Evolutionary conservation across 352 stramenopile genomes (phyloP).

Genomic region (Salisapilia sapeloensis): DNA sequence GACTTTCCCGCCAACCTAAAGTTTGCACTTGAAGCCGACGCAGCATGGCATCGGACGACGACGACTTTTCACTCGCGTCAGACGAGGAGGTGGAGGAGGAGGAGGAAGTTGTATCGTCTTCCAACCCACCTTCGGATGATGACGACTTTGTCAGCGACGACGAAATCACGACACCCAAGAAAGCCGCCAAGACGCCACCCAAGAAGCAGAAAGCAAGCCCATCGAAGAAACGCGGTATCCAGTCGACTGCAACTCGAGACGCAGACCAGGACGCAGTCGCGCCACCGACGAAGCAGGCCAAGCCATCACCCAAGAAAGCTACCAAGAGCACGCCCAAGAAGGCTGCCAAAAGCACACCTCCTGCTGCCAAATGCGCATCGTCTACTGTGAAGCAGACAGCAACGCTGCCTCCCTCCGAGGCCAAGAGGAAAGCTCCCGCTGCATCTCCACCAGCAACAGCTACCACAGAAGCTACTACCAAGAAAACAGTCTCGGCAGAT

Average conservation of each 20-base stretch:
- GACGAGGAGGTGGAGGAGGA: conserved; percentile 17
- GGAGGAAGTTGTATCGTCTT: conserved; percentile 17
- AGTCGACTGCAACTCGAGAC: too few relatives aligned
- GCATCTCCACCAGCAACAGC: conserved; percentile 1
- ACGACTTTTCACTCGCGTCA: conserved; percentile 47
- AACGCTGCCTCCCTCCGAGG: conserved; percentile 2
- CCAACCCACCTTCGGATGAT: conserved; percentile 6
- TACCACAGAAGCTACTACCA: conserved; percentile 6
- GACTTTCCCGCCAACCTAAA: too few relatives aligned
- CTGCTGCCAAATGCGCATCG: conserved; percentile 2
- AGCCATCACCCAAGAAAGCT: too few relatives aligned
- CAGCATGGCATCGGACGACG: too few relatives aligned
- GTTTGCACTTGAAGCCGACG: too few relatives aligned
- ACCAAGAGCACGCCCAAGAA: too few relatives aligned
- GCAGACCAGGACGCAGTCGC: too few relatives aligned
- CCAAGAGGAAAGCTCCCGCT: neutral
- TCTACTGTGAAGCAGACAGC: conserved; percentile 9
- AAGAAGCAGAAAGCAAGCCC: too few relatives aligned
- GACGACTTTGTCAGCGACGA: conserved; percentile 16
- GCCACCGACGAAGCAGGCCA: too few relatives aligned
- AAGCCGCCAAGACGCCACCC: conserved; percentile 9
- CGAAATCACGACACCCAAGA: conserved; percentile 6
- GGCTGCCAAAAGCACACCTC: conserved; percentile 5
- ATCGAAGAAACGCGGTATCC: too few relatives aligned
- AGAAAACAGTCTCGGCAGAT: conserved; percentile 8